Percentiles rank a stretch among this genome's conserved stretches.
phyloP scores from a whole-genome alignment of 2,329 filamentous ascomycete species.

The Incumbomyces lentus region DNA sequence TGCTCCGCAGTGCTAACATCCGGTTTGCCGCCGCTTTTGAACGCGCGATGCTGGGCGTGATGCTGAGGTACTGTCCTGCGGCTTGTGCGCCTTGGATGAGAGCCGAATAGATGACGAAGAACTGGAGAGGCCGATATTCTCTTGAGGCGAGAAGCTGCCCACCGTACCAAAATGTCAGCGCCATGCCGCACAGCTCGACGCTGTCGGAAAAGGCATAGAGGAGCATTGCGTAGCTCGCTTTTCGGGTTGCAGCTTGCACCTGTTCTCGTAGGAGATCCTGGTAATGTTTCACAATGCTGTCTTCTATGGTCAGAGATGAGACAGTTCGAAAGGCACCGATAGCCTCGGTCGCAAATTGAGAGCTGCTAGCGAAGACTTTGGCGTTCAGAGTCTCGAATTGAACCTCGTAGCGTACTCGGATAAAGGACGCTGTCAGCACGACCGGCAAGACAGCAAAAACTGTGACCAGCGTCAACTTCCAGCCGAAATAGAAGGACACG shows the following conservation, averaged over 20 bases:
- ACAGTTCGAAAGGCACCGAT: constrained; percentile 67
- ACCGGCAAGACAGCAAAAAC: constrained; percentile 49
- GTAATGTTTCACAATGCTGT: constrained; percentile 54
- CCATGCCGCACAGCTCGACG: constrained; percentile 52
- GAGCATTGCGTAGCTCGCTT: constrained; percentile 51
- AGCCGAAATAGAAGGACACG: constrained; percentile 62
- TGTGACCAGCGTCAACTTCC: constrained; percentile 64
- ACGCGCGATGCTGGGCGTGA: constrained; percentile 46
- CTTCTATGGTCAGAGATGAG: constrained; percentile 58
- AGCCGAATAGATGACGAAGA: constrained; percentile 54
- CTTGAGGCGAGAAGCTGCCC: constrained; percentile 45
- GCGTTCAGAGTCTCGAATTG: constrained; percentile 16
- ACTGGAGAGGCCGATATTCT: constrained; percentile 39
- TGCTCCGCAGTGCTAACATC: constrained; percentile 25
- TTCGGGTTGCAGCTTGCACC: constrained; percentile 48
- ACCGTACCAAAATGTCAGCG: constrained; percentile 55
- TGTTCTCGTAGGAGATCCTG: constrained; percentile 48
- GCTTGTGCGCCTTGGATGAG: constrained; percentile 58
- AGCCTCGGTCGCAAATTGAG: constrained; percentile 63
- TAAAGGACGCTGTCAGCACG: constrained; percentile 39
- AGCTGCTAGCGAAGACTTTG: constrained; percentile 45
- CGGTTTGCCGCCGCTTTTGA: constrained; percentile 29
- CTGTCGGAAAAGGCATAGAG: constrained; percentile 62
- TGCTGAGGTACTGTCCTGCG: constrained; percentile 57
- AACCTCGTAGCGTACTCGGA: constrained; percentile 16